Evolutionary conservation across 2,329 filamentous ascomycete species (phyloP).

Genomic region (Fusarium sp.): DNA sequence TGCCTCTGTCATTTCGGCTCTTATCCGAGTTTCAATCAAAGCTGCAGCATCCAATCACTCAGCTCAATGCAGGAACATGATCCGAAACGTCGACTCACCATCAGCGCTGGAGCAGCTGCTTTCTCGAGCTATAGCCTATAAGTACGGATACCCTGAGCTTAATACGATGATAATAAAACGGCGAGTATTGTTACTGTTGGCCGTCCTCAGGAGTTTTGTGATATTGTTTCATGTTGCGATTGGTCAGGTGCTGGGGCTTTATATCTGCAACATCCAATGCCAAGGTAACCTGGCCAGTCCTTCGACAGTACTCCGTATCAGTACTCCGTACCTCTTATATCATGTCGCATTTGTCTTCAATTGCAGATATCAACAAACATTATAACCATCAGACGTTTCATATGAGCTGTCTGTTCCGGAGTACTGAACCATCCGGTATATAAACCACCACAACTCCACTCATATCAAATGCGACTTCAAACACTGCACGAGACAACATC

Average conservation of each 20-base stretch:
- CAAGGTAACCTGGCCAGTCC: background rate
- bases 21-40: conserved; percentile 23
- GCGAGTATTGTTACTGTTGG: conserved; percentile 2
- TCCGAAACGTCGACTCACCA: conserved; percentile 20
- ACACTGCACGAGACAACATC: conserved; percentile 21
- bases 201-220: background rate
- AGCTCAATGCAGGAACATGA: conserved; percentile 5
- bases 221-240: conserved; percentile 23
- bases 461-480: background rate
- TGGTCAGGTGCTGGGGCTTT: conserved; percentile 1
- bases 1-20: conserved; percentile 23
- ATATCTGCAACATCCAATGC: conserved; percentile 15
- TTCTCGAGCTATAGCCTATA: conserved; percentile 20
- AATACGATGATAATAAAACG: conserved; percentile 3
- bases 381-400: conserved; percentile 6
- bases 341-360: conserved; percentile 15
- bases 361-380: conserved; percentile 14
- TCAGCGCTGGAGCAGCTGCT: background rate
- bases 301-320: no score
- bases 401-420: background rate
- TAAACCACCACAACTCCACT: background rate
- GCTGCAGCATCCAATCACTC: conserved; percentile 14
- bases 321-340: conserved; percentile 4
- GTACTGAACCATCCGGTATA: background rate
- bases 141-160: conserved; percentile 15